Evolutionary conservation across 208 protist genomes (phyloP).

Genomic region (Herpetomonas samuelpessoai): DNA sequence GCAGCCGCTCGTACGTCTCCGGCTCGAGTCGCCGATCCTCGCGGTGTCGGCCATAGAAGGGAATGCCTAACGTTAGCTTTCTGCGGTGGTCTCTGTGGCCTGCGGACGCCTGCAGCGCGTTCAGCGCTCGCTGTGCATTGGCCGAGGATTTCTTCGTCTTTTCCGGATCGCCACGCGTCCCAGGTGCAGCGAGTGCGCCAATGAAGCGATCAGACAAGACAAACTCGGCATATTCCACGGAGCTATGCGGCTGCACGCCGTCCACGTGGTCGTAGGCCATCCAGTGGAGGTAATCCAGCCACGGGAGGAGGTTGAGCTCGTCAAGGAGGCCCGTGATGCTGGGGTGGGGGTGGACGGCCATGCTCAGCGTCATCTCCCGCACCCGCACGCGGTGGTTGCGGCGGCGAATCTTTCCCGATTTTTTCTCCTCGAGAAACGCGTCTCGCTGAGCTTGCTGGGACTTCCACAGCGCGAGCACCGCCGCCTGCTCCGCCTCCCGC

Average conservation of each 20-base stretch:
- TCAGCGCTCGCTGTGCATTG: background rate
- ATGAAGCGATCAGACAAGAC: conserved; percentile 15
- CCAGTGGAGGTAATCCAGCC: conserved; percentile 60
- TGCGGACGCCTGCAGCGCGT: background rate
- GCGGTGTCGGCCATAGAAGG: conserved; percentile 50
- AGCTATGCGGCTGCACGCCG: conserved; percentile 19
- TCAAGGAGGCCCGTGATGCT: conserved; percentile 21
- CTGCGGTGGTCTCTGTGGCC: conserved; percentile 13
- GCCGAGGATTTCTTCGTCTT: background rate
- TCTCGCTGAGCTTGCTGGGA: background rate
- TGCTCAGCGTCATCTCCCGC: conserved; percentile 19
- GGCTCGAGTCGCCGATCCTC: conserved; percentile 22
- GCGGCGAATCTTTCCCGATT: background rate
- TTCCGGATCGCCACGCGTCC: conserved; percentile 1
- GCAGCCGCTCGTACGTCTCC: conserved; percentile 41
- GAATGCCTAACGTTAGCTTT: conserved; percentile 64
- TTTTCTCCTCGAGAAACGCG: background rate
- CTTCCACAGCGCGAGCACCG: background rate
- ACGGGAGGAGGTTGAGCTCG: conserved; percentile 13
- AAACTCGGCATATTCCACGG: conserved; percentile 25
- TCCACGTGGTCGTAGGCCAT: conserved; percentile 62
- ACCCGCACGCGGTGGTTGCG: conserved; percentile 3
- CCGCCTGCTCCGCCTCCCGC: background rate
- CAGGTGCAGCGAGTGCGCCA: conserved; percentile 14
- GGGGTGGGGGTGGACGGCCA: conserved; percentile 44